phyloP scores from a whole-genome alignment of 257 asterid species.

The Eustoma russellianum region DNA sequence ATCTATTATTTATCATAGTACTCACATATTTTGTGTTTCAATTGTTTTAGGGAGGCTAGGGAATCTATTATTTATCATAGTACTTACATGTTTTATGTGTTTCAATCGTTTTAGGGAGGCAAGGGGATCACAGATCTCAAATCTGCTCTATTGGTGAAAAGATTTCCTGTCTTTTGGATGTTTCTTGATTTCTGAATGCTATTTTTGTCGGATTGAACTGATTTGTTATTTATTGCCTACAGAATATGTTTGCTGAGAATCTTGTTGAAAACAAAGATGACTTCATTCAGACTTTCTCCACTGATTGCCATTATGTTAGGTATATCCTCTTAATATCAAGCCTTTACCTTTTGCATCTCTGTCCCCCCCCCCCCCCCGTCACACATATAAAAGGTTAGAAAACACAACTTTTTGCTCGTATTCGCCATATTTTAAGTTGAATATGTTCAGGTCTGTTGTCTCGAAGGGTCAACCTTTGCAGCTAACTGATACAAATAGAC shows the following conservation, averaged over 20 bases:
- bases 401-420: not conserved
- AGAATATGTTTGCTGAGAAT: slow-evolving; percentile 83
- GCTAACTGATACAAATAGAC: slow-evolving; percentile 27
- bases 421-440: slow-evolving; percentile 11
- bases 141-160: slow-evolving; percentile 63
- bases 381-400: not conserved
- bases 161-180: not conserved
- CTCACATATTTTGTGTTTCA: too few species aligned
- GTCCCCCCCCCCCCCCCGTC: too few species aligned
- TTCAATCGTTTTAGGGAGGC: slow-evolving; percentile 58
- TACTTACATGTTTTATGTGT: slow-evolving; percentile 14
- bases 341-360: not conserved
- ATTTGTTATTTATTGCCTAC: slow-evolving; percentile 11
- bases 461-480: slow-evolving; percentile 46
- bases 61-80: too few species aligned
- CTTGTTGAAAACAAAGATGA: slow-evolving; percentile 73
- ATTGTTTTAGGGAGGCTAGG: too few species aligned
- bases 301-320: slow-evolving; percentile 57
- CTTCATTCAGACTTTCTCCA: slow-evolving; percentile 68
- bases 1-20: too few species aligned
- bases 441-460: slow-evolving; percentile 46
- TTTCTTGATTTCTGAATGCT: too few species aligned
- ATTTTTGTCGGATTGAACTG: not conserved
- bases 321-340: slow-evolving; percentile 20
- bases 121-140: slow-evolving; percentile 83